These are phyloP conservation scores for Solanum bukasovii DNA, from an alignment of 257 asterid genomes.

Conservation along the genomic window DNA sequence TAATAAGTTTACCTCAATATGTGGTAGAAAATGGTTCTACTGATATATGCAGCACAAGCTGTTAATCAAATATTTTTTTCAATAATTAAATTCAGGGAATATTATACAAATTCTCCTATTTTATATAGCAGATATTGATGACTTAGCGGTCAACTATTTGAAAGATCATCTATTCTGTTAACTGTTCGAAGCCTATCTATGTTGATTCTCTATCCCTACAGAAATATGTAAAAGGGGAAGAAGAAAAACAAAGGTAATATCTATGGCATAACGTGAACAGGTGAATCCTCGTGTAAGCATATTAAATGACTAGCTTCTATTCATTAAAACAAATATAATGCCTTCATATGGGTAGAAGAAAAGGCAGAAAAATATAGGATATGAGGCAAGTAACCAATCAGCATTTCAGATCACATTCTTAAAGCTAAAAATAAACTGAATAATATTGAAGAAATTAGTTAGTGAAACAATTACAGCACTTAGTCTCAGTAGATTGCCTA, in stretches of 20 bases:
- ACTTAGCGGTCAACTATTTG: neutral
- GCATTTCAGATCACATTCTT: neutral
- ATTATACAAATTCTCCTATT: neutral
- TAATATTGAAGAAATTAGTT: neutral
- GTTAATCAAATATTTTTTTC: neutral
- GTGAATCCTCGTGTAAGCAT: neutral
- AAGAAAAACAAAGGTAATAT: neutral
- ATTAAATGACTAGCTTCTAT: neutral
- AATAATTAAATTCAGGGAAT: neutral
- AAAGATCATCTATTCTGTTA: neutral
- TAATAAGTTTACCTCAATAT: neutral
- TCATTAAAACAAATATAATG: neutral
- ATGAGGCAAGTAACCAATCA: neutral
- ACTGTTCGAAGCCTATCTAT: neutral
- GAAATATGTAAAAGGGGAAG: neutral
- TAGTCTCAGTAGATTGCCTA: neutral
- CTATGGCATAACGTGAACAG: neutral
- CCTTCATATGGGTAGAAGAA: neutral
- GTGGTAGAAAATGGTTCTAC: neutral
- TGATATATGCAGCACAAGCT: neutral
- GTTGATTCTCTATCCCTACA: neutral
- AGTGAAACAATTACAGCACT: neutral
- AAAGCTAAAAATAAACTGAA: neutral
- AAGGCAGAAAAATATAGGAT: neutral
- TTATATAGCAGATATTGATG: neutral